Conservation (phyloP, 2,329 filamentous ascomycete species). For the Colletotrichum cereale region DNA sequence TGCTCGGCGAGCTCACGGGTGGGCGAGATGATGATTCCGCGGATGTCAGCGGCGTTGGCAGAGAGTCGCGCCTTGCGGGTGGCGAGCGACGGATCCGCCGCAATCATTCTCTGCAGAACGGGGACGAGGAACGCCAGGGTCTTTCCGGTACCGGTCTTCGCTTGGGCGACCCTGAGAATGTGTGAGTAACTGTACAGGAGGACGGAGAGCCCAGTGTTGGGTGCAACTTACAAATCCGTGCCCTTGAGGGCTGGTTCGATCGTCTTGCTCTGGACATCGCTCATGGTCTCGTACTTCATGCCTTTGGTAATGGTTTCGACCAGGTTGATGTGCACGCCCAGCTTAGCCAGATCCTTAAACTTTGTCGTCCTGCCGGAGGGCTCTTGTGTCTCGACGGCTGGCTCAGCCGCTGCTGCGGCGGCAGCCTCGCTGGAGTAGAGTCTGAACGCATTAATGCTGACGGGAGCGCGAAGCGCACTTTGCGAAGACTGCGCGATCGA, state of each 20-base stretch:
- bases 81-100: conserved; percentile 71
- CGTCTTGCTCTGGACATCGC: conserved; percentile 88
- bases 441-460: conserved; percentile 41
- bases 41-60: conserved; percentile 69
- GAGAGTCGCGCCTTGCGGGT: conserved; percentile 51
- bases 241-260: conserved; percentile 85
- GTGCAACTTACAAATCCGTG: conserved; percentile 78
- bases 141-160: conserved; percentile 97
- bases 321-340: conserved; percentile 73
- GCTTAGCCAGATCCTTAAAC: conserved; percentile 57
- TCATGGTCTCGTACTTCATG: conserved; percentile 89
- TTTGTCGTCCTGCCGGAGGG: conserved; percentile 42
- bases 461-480: conserved; percentile 20
- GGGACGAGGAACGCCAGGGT: conserved; percentile 94
- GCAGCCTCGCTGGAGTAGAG: conserved; percentile 57
- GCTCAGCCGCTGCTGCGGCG: conserved; percentile 44
- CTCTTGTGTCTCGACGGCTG: conserved; percentile 19
- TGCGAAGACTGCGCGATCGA: conserved; percentile 32
- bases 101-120: conserved; percentile 82
- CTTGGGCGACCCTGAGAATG: conserved; percentile 81
- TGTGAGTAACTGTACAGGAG: conserved; percentile 41
- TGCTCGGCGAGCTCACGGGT: conserved; percentile 86
- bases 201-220: conserved; percentile 21
- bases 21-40: conserved; percentile 80
- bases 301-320: conserved; percentile 76